Conservation (phyloP, 2,329 filamentous ascomycete genomes). For the Neonectria ditissima region DNA sequence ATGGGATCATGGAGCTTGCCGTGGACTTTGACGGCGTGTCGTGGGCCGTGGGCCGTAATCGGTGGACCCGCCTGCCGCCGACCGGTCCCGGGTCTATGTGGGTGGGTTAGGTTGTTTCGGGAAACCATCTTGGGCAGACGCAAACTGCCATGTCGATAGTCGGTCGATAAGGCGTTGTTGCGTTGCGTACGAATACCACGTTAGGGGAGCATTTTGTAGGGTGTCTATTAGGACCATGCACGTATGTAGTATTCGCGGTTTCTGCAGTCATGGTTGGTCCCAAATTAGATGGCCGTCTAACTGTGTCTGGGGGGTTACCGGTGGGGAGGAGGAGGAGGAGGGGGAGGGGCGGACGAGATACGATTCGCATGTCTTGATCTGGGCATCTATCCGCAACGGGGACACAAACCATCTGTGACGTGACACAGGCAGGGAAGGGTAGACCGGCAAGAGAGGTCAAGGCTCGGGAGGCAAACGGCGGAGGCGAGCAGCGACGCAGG, state of each 20-base stretch:
- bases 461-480: not conserved
- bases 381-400: not conserved
- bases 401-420: not conserved
- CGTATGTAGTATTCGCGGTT: not conserved
- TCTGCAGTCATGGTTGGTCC: not conserved
- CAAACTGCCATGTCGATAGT: not conserved
- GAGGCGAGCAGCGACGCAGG: not conserved
- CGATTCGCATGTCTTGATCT: not conserved
- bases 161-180: not conserved
- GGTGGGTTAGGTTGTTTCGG: not conserved
- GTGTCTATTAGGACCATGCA: too few relatives aligned
- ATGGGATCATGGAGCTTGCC: slow-evolving; percentile 26
- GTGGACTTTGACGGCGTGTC: slow-evolving; percentile 4
- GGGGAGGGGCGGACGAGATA: not conserved
- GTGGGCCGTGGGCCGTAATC: not conserved
- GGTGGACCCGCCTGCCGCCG: too few relatives aligned
- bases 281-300: not conserved
- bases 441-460: not conserved
- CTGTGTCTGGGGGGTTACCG: not conserved
- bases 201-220: not conserved
- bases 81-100: not conserved
- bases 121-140: not conserved
- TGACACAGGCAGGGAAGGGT: not conserved
- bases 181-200: not conserved
- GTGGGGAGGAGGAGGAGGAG: not conserved